phyloP scores from a whole-genome alignment of 192 early-diverging fungal genomes.

The Rhizophagus sp. region DNA sequence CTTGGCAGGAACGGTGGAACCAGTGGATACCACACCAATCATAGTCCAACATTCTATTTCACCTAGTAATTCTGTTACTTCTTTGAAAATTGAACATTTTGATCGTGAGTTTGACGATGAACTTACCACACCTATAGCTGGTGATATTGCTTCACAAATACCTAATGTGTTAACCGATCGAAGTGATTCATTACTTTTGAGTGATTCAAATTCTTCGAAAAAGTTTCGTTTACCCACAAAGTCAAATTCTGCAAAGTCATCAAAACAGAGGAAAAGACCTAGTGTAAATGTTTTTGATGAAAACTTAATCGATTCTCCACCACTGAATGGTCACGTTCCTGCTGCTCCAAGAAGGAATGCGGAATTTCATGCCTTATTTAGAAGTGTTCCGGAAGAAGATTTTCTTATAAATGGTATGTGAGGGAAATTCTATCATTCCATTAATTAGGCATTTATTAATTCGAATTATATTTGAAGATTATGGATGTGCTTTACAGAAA shows the following conservation, averaged over 20 bases:
- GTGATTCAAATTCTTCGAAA: not conserved
- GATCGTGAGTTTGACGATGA: not conserved
- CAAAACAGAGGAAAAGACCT: not conserved
- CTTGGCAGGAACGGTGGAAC: not conserved
- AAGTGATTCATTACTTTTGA: not conserved
- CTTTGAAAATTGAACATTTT: slow-evolving; percentile 11
- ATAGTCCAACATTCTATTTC: not conserved
- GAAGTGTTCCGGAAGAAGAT: slow-evolving; percentile 58
- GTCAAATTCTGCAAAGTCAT: not conserved
- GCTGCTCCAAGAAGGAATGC: slow-evolving; percentile 49
- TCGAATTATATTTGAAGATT: slow-evolving; percentile 51
- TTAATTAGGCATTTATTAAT: not conserved
- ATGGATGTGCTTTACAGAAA: slow-evolving; percentile 83
- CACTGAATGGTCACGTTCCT: not conserved
- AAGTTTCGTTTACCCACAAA: not conserved
- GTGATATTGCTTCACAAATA: not conserved
- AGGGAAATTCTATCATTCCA: not conserved
- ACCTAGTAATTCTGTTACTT: not conserved
- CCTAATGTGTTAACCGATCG: not conserved
- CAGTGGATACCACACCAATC: not conserved
- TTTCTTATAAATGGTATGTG: slow-evolving; percentile 51
- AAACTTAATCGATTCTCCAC: not conserved
- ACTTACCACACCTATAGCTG: not conserved
- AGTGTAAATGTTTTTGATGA: not conserved
- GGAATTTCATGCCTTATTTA: slow-evolving; percentile 57